Base-by-base conservation (phyloP, 202 grass and related monocot species). In the Elaeis oleifera region DNA sequence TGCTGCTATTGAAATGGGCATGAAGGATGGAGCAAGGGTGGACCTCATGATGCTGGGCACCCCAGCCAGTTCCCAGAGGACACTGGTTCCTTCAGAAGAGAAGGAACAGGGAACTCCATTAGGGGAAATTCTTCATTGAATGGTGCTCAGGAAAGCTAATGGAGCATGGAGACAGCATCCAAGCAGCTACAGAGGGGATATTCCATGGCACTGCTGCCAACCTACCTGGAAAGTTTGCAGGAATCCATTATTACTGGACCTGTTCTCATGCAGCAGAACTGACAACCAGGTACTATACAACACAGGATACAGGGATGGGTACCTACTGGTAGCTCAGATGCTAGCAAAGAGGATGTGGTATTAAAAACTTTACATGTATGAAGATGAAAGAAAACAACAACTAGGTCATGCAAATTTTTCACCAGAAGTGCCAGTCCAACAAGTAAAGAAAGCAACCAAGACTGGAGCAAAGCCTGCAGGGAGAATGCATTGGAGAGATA, bases 361-460 rank as follows among this genome's bases (percentile, higher is more conserved):
- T 72, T 97, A 70, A 97, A 70, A 97, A 97, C 74, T 97, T 97
- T 74, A 97, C 92, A 23, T 91, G 92, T 79, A 91, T 97, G 88
- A 87, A 97, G 76, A 97, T 97, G 92, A 83, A 62, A 63, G 92
- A 97, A 63, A 88, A 79, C 79, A 91, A 80, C 92, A 96, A 73
- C 87, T 87, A 5, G 60, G n/a, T 5, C 76, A 85, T 60, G 92
- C 87, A 23, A 17, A 22, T 4, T 91, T 87, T 78, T 81, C 87
- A 51, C 87, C 92, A 11, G 79, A 89, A 64, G 73, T 60, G 26
- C 84, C 89, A 16, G 87, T 96, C 63, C 63, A 51, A 67, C 87
- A 97, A 67, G 88, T 91, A 15, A 81, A 61, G 74, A 70, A 52
- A 0, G 84, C 84, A 11, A 67, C 75, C 5, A 16, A 23, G 3